Percentiles rank a stretch among this genome's conserved stretches.
phyloP scores from a whole-genome alignment of 1,284 basidiomycete species.

The Cutaneotrichosporon cavernicola region DNA sequence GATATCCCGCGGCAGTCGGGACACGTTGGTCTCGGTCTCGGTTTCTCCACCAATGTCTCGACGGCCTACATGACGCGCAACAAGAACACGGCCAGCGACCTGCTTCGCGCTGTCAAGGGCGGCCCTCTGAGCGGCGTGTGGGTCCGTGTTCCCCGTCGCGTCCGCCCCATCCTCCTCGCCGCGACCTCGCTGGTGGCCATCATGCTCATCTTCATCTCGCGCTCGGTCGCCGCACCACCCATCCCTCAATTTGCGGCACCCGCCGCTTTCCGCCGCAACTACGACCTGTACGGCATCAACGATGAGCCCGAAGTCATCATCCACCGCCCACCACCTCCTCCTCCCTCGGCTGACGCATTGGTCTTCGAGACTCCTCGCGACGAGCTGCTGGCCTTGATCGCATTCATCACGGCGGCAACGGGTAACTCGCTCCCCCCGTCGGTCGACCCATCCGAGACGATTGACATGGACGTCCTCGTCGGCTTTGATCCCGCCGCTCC shows the following conservation, averaged over 20 bases:
- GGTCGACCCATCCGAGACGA: conserved; percentile 64
- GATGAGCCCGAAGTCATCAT: conserved; percentile 16
- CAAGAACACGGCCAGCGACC: not conserved
- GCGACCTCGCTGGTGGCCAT: conserved; percentile 35
- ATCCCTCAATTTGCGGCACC: conserved; percentile 1
- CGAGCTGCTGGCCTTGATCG: conserved; percentile 72
- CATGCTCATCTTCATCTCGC: conserved; percentile 29
- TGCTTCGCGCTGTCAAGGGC: not conserved
- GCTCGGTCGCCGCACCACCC: conserved; percentile 15
- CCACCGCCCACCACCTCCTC: not conserved
- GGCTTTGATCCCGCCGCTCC: conserved; percentile 73
- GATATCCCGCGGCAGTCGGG: conserved; percentile 16
- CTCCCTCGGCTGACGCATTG: conserved; percentile 3
- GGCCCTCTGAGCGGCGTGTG: conserved; percentile 14
- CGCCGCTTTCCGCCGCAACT: not conserved
- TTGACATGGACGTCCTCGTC: conserved; percentile 75
- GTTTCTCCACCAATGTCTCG: conserved; percentile 6
- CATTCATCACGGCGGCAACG: conserved; percentile 71
- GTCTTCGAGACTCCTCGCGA: conserved; percentile 51
- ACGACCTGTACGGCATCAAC: conserved; percentile 20
- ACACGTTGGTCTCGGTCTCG: conserved; percentile 21
- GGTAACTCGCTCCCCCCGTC: conserved; percentile 70
- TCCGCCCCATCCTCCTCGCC: conserved; percentile 37
- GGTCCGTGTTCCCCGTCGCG: conserved; percentile 38
- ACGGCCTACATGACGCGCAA: not conserved